Base-by-base conservation (phyloP, 768 basidiomycete genomes). In the Boletus huronensis region DNA sequence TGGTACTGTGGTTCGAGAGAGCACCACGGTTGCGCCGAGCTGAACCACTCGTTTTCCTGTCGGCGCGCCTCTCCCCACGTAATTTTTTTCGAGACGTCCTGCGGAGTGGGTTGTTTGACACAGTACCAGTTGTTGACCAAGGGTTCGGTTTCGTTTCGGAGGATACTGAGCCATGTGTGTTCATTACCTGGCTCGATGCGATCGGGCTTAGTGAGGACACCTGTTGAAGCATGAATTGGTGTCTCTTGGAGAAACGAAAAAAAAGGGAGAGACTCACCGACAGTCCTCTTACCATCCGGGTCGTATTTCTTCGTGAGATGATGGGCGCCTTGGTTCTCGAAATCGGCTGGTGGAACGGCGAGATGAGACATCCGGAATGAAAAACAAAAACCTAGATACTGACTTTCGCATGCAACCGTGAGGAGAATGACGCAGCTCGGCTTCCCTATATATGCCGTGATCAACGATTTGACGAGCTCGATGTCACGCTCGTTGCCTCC, bases 341-440 rank as follows among this genome's bases (percentile, higher is more conserved):
- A n/a, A n/a, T n/a, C n/a, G n/a, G n/a, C n/a, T n/a, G n/a, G n/a
- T n/a, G n/a, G n/a, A n/a, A n/a, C n/a, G n/a, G n/a, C n/a, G n/a
- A n/a, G n/a, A n/a, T n/a, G n/a, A n/a, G n/a, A n/a, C n/a, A n/a
- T n/a, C n/a, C n/a, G n/a, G n/a, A n/a, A n/a, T n/a, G n/a, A n/a
- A n/a, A n/a, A n/a, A n/a, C n/a, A n/a, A n/a, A n/a, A n/a, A n/a
- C n/a, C n/a, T n/a, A 9, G 17, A 38, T 0, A 54, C 64, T 1
- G 47, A 68, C 69, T 70, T 31, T 70, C 70, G 32, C 69, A 70
- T 0, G 87, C 79, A 0, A 90, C 83, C 0, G 87, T 84, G 26
- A 88, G 64, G 0, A 90, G 67, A 17, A 90, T 83, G 0, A 90
- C 80, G 36, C 88, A 88, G 50, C 85, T 88, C 0, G 81, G 79